Base-by-base conservation (phyloP, 2,329 filamentous ascomycete genomes). In the Acrocalymma vagum region DNA sequence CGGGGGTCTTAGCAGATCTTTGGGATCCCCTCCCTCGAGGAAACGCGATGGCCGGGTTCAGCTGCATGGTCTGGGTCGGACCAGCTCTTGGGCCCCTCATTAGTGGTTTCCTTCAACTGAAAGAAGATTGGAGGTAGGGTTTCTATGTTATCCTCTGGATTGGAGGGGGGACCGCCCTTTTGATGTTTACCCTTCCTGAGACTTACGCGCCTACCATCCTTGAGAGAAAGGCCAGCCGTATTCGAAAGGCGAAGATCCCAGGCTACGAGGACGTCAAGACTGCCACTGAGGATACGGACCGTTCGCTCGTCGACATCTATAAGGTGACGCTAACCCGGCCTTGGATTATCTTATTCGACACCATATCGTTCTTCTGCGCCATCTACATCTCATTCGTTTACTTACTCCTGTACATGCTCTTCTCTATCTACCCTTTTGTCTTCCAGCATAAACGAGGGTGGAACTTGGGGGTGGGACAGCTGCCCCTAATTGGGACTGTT, bases 381-480 rank as follows among this genome's bases (percentile, higher is more conserved):
- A 58, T 82, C 20, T 82, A 82, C 52, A 69, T 81, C 54, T 72
- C 74, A 2, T 70, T 82, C 9, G 76, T 81, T 3, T 82, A 81
- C 44, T 73, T 69, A 5, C 65, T 80, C 1, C 65, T 79, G 7
- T 81, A 81, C 60, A 82, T 83, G 79, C 71, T 83, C 9, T 83
- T 83, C 61, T 76, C 70, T 15, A 81, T 81, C 40, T 83, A 82
- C 38, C 78, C 75, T 3, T 78, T 81, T 25, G 75, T 82, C 5
- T 81, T 79, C 50, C 75, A 80, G 47, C 60, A 78, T 31, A 72
- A 63, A 48, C 71, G 78, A 3, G 78, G 77, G 1, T 82, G 79
- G 78, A 82, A 80, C 45, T 49, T 72, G 0, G 79, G 79, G 7
- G 74, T 80, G 3, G 78, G 76, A 4, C 73, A 79, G 39, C 60